A percentile compares a stretch with the other conserved stretches of the same genome.
phyloP scores from a whole-genome alignment of 768 basidiomycete genomes.

The Phanerochaete carnosa region DNA sequence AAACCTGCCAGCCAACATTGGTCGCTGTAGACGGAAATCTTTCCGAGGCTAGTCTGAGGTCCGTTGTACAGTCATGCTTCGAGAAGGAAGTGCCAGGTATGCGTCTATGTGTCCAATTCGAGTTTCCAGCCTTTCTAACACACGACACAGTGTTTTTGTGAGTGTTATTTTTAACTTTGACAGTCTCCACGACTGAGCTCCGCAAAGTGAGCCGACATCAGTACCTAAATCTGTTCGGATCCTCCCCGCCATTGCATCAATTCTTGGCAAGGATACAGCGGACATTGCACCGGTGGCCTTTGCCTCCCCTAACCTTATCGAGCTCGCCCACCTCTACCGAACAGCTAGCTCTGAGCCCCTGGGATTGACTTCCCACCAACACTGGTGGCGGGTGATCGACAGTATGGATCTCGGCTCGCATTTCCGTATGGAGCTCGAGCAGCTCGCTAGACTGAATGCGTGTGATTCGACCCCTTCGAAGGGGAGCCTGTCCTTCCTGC shows the following conservation, averaged over 20 bases:
- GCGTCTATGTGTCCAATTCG: slow-evolving; percentile 20
- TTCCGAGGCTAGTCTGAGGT: slow-evolving; percentile 46
- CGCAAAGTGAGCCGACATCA: slow-evolving; percentile 87
- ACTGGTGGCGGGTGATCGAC: slow-evolving; percentile 69
- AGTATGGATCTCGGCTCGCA: slow-evolving; percentile 59
- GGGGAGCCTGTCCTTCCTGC: slow-evolving; percentile 57
- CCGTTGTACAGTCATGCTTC: slow-evolving; percentile 50
- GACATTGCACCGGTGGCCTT: slow-evolving; percentile 54
- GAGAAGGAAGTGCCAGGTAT: slow-evolving; percentile 49
- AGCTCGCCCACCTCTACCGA: slow-evolving; percentile 62
- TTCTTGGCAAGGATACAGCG: slow-evolving; percentile 25
- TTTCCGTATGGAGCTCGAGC: slow-evolving; percentile 65
- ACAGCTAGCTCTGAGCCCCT: slow-evolving; percentile 41
- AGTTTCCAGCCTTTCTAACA: not conserved
- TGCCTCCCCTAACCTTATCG: slow-evolving; percentile 82
- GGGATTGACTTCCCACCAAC: slow-evolving; percentile 48
- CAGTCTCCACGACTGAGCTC: not conserved
- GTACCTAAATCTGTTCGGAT: slow-evolving; percentile 74
- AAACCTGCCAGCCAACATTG: slow-evolving; percentile 46
- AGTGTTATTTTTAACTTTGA: slow-evolving; percentile 23
- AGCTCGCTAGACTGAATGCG: slow-evolving; percentile 46
- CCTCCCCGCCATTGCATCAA: slow-evolving; percentile 54
- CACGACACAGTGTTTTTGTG: slow-evolving; percentile 67
- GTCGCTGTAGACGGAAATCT: slow-evolving; percentile 81
- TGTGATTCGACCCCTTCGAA: slow-evolving; percentile 33